Conservation (phyloP, 2,329 filamentous ascomycete genomes). For the Botryosphaeria agaves region DNA sequence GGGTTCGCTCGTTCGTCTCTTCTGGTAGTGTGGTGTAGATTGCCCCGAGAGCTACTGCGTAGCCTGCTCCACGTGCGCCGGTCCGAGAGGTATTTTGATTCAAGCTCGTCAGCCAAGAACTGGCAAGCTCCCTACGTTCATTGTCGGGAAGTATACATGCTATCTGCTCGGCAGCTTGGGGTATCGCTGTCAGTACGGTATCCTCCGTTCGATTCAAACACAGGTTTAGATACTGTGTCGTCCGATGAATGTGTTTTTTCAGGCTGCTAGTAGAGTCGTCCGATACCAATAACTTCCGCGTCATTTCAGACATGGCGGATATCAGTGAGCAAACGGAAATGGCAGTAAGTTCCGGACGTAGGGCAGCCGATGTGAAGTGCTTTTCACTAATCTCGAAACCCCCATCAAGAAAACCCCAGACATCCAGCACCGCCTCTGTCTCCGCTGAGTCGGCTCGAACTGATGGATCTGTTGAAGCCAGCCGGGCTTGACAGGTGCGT, state of each 20-base stretch:
- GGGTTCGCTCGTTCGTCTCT: slow-evolving; percentile 4
- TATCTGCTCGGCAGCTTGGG: not conserved
- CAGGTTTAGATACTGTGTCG: too few relatives aligned
- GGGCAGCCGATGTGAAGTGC: slow-evolving; percentile 21
- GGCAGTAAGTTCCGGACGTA: slow-evolving; percentile 47
- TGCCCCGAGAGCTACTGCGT: slow-evolving; percentile 26
- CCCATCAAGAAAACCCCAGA: slow-evolving; percentile 15
- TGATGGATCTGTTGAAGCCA: too few relatives aligned
- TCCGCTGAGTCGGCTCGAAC: too few relatives aligned
- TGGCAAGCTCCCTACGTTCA: slow-evolving; percentile 6
- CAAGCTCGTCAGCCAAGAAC: slow-evolving; percentile 14
- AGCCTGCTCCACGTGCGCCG: slow-evolving; percentile 21
- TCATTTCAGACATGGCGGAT: slow-evolving; percentile 19
- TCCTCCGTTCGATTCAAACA: slow-evolving; percentile 2
- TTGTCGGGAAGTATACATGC: not conserved
- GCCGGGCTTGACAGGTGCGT: slow-evolving; percentile 8
- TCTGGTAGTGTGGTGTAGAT: slow-evolving; percentile 8
- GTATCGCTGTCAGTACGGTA: not conserved
- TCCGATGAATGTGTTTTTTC: too few relatives aligned
- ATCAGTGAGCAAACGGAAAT: slow-evolving; percentile 44
- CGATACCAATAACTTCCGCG: too few relatives aligned
- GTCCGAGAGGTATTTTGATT: slow-evolving; percentile 21
- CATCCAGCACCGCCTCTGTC: too few relatives aligned
- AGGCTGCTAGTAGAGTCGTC: too few relatives aligned
- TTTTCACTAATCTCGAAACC: slow-evolving; percentile 19